Conservation (phyloP, 805 yeast species). For the Lachancea sp. region DNA sequence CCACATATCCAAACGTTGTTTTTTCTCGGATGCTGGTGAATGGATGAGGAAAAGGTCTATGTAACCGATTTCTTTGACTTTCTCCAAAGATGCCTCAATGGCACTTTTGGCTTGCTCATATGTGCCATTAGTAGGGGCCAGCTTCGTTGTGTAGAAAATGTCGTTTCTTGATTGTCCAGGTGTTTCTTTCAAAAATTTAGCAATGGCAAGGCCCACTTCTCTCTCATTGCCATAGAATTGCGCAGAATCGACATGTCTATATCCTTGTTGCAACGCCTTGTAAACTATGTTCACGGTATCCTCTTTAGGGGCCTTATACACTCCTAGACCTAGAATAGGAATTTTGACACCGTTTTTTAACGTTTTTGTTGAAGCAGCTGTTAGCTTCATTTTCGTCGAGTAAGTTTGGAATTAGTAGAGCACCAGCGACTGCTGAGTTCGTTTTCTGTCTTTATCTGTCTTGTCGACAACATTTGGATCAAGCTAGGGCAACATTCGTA, state of each 20-base stretch:
- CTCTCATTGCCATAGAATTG: constrained; percentile 55
- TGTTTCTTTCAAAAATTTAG: constrained; percentile 38
- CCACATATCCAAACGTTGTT: constrained; percentile 66
- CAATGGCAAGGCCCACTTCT: constrained; percentile 51
- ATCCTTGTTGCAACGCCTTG: constrained; percentile 77
- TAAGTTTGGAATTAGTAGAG: no score
- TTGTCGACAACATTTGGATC: no score
- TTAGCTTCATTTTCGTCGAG: constrained; percentile 1
- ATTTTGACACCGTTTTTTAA: constrained; percentile 52
- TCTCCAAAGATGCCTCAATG: constrained; percentile 52
- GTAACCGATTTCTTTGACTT: constrained; percentile 38
- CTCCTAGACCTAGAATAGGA: constrained; percentile 69
- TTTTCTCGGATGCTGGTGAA: constrained; percentile 31
- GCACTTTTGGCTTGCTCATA: constrained; percentile 60
- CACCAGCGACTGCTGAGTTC: no score
- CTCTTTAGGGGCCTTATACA: constrained; percentile 58
- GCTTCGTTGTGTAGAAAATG: constrained; percentile 64
- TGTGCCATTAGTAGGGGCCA: constrained; percentile 73
- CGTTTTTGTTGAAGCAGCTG: constrained; percentile 6
- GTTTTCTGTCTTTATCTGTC: no score
- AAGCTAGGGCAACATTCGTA: no score
- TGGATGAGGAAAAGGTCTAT: constrained; percentile 20
- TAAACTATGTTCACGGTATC: constrained; percentile 60
- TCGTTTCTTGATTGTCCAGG: constrained; percentile 43
- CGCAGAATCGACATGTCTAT: constrained; percentile 71